Conservation (phyloP, 331 rosid species). For the Stylosanthes scabra region DNA sequence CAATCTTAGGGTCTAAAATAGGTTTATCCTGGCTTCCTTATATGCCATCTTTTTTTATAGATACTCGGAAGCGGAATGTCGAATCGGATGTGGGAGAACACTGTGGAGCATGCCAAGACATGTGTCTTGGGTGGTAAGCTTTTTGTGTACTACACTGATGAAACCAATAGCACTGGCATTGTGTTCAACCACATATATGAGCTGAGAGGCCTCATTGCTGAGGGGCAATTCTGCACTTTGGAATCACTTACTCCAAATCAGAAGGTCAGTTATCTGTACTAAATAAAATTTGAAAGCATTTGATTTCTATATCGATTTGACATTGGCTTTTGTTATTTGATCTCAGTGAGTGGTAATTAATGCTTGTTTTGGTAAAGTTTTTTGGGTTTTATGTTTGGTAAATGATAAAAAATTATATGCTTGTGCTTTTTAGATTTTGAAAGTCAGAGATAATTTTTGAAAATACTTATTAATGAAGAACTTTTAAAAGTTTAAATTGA, state of each 20-base stretch:
- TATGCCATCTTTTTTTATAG: conserved; percentile 45
- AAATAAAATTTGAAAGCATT: neutral
- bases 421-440: no score
- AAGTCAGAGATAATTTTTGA: no score
- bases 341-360: no score
- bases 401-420: no score
- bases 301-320: conserved; percentile 3
- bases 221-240: conserved; percentile 71
- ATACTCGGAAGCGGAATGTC: conserved; percentile 94
- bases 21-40: neutral
- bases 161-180: conserved; percentile 55
- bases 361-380: no score
- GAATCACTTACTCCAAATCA: conserved; percentile 77
- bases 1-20: no score
- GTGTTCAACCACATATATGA: conserved; percentile 85
- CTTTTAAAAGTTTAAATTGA: no score
- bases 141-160: conserved; percentile 74
- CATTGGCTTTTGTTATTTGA: neutral
- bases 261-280: conserved; percentile 55
- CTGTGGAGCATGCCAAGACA: conserved; percentile 93
- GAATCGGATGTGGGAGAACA: conserved; percentile 93
- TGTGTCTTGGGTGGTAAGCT: conserved; percentile 83
- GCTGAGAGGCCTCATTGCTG: conserved; percentile 78
- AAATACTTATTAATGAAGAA: no score
- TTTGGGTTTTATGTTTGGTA: no score